These are phyloP conservation scores for Dichotomopilus funicola DNA, from an alignment of 2,329 filamentous ascomycete genomes.

Conservation along the genomic window DNA sequence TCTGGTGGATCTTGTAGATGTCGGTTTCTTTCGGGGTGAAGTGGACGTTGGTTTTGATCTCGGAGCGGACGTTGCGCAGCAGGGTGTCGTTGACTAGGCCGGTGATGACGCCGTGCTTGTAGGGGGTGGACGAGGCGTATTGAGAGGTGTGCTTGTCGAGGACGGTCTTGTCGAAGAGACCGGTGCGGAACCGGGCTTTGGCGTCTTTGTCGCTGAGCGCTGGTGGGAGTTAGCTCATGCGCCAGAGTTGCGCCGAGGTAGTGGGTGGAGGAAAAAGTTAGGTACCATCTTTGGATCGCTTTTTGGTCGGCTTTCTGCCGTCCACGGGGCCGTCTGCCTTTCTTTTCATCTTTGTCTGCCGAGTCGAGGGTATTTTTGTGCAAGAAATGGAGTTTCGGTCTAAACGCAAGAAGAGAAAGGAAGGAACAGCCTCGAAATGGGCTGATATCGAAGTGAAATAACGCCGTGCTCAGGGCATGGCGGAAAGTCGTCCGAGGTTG, in stretches of 20 bases:
- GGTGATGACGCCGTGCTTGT: slow-evolving; percentile 88
- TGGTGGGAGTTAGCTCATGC: slow-evolving; percentile 23
- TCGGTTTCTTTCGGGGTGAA: slow-evolving; percentile 99
- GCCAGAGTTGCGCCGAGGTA: neutral
- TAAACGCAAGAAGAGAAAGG: slow-evolving; percentile 2
- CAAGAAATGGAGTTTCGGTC: slow-evolving; percentile 2
- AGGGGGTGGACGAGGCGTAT: slow-evolving; percentile 62
- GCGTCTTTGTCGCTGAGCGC: slow-evolving; percentile 45
- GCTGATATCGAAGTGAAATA: slow-evolving; percentile 22
- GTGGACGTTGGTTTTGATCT: slow-evolving; percentile 83
- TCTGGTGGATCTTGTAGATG: slow-evolving; percentile 99
- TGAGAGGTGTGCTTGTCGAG: slow-evolving; percentile 53
- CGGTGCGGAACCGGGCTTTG: slow-evolving; percentile 55
- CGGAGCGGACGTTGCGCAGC: slow-evolving; percentile 76
- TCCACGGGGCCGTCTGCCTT: slow-evolving; percentile 46
- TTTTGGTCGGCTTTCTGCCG: slow-evolving; percentile 41
- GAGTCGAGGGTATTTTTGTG: slow-evolving; percentile 19
- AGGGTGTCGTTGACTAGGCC: slow-evolving; percentile 72
- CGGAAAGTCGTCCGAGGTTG: slow-evolving; percentile 5
- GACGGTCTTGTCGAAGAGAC: slow-evolving; percentile 56
- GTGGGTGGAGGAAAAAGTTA: slow-evolving; percentile 1
- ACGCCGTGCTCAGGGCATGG: slow-evolving; percentile 3
- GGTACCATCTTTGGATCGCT: slow-evolving; percentile 46
- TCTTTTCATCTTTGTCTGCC: slow-evolving; percentile 48
- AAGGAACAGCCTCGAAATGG: slow-evolving; percentile 11